Conservation (phyloP, 345 rosid genomes). For the Eucalyptus marginata region DNA sequence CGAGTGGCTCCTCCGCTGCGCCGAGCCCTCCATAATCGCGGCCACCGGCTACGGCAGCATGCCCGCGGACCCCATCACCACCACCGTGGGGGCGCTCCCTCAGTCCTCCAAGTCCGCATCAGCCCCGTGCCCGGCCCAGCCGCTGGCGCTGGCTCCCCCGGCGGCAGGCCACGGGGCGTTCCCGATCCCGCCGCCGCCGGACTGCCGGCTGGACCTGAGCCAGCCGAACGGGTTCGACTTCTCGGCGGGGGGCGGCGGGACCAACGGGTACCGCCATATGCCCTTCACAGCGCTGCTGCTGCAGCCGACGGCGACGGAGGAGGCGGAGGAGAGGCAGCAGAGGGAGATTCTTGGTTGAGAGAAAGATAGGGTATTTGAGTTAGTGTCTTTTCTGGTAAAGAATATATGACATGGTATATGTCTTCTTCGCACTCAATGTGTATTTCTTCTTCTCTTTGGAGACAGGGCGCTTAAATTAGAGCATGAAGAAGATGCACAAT, state of each 20-base stretch:
- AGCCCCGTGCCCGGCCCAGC: constrained; percentile 7
- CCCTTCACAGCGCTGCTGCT: constrained; percentile 48
- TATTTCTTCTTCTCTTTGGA: background rate
- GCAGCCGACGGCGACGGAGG: constrained; percentile 16
- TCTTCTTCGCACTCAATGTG: background rate
- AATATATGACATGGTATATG: background rate
- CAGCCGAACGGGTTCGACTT: constrained; percentile 9
- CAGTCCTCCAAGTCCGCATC: constrained; percentile 8
- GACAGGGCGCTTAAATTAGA: background rate
- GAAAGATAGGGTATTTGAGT: background rate
- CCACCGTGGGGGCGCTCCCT: constrained; percentile 11
- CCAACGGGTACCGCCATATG: constrained; percentile 30
- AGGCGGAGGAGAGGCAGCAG: constrained; percentile 7
- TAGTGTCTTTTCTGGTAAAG: background rate
- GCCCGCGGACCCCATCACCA: constrained; percentile 24
- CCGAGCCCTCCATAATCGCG: constrained; percentile 47
- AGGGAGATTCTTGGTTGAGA: background rate
- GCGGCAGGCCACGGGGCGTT: background rate
- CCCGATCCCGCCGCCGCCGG: constrained; percentile 12
- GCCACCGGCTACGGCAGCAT: constrained; percentile 44
- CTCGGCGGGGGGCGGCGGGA: background rate
- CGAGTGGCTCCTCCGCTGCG: constrained; percentile 56
- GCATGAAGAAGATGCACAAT: background rate
- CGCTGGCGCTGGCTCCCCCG: background rate
- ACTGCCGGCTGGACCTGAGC: constrained; percentile 29